Base-by-base conservation (phyloP, 2,329 filamentous ascomycete genomes). In the Raffaelea arxii region DNA sequence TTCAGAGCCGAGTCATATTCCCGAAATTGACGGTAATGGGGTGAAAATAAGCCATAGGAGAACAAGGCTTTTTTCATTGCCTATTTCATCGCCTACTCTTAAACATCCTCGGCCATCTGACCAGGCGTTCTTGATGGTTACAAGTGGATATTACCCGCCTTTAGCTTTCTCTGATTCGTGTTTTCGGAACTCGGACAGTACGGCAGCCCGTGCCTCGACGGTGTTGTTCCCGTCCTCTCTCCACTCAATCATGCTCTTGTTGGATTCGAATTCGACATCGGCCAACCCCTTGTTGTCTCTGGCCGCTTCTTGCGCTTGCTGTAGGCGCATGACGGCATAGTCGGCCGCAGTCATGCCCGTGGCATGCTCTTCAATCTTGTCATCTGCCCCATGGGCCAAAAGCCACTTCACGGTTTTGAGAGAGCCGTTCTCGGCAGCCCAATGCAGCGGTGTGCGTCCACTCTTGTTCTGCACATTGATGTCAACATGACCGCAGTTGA, bases 321-420 rank as follows among this genome's bases (percentile, higher is more conserved):
- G 21, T 23, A 41, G 21, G 16, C 22, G 38, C 21, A 25, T 6
- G 4, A 25, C 38, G 6, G 55, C 52, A 41, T 36, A 38, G 18
- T 44, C 43, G 16, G 23, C 32, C 22, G 43, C 22, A 9, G 43
- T 38, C 43, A 44, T 44, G 32, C 43, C 43, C 5, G 43, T 9
- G 4, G 5, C 43, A 9, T 32, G 9, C 16, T 44, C 43, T 12
- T 38, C 32, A 6, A 25, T 7, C 16, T 30, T 44, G 6, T 6
- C 23, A 27, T 44, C 43, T 4, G 43, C 43, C 23, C 43, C 43
- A n/a, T 38, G 32, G 4, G 1, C 24, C 22, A 44, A 35, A 32
- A 39, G 43, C 43, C 43, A 44, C 10, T 11, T 24, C 22, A 44
- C 35, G 4, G 43, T 24, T 3, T 39, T 18, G 3, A n/a, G 4